A percentile compares a stretch with the other conserved stretches of the same genome.
phyloP scores from a whole-genome alignment of 2,329 filamentous ascomycete genomes.

The Rachicladosporium sp. region DNA sequence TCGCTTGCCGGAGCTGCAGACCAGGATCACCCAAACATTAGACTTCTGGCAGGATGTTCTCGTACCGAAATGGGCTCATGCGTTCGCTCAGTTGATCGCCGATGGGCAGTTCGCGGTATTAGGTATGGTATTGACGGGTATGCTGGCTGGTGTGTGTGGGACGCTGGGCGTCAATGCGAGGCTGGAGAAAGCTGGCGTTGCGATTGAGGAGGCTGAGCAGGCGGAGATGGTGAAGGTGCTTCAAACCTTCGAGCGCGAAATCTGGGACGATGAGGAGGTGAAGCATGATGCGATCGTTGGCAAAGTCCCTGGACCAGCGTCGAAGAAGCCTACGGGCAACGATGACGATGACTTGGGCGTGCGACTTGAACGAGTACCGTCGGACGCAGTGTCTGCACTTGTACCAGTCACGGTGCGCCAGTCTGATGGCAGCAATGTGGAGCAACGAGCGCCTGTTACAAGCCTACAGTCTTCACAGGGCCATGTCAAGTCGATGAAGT shows the following conservation, averaged over 20 bases:
- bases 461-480: slow-evolving; percentile 11
- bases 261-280: slow-evolving; percentile 21
- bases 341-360: slow-evolving; percentile 9
- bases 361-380: neutral
- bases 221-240: slow-evolving; percentile 31
- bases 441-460: slow-evolving; percentile 24
- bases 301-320: slow-evolving; percentile 1
- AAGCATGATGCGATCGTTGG: slow-evolving; percentile 13
- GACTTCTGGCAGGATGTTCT: slow-evolving; percentile 28
- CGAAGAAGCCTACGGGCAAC: slow-evolving; percentile 4
- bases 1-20: slow-evolving; percentile 1
- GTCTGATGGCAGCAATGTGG: slow-evolving; percentile 4
- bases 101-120: slow-evolving; percentile 34
- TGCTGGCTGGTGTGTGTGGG: slow-evolving; percentile 27
- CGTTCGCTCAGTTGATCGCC: slow-evolving; percentile 33
- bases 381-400: too few species aligned
- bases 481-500: slow-evolving; percentile 29
- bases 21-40: slow-evolving; percentile 20
- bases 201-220: slow-evolving; percentile 30
- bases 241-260: slow-evolving; percentile 31
- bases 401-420: neutral
- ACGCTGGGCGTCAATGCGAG: slow-evolving; percentile 4
- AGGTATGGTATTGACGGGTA: slow-evolving; percentile 32
- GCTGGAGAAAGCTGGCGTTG: slow-evolving; percentile 28
- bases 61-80: slow-evolving; percentile 21